Conservation (phyloP, 768 basidiomycete genomes). For the Trichaptum fuscoviolaceum region DNA sequence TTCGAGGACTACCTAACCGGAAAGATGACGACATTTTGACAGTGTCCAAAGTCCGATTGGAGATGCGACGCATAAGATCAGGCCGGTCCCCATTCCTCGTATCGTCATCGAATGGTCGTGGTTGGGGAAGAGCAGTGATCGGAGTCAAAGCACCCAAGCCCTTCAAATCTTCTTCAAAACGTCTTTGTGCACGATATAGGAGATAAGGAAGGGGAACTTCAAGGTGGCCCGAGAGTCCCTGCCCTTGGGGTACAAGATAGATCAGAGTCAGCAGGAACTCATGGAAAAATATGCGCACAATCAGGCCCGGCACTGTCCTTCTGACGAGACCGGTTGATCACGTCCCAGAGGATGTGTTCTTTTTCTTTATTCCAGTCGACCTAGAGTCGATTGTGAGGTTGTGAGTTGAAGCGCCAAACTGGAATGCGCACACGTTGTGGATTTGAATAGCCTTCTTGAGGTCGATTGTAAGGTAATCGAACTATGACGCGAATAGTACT, state of each 20-base stretch:
- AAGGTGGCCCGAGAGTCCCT: slow-evolving; percentile 72
- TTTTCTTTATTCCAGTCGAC: slow-evolving; percentile 85
- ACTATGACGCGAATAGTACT: slow-evolving; percentile 79
- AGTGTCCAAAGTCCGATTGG: slow-evolving; percentile 15
- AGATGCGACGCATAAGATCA: slow-evolving; percentile 8
- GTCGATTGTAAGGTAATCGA: slow-evolving; percentile 72
- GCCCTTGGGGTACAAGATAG: slow-evolving; percentile 47
- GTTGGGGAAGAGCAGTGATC: slow-evolving; percentile 28
- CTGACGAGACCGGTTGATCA: slow-evolving; percentile 71
- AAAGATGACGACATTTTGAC: slow-evolving; percentile 35
- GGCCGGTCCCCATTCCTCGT: slow-evolving; percentile 2
- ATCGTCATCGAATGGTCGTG: slow-evolving; percentile 5
- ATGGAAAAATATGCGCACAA: slow-evolving; percentile 45
- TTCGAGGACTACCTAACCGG: slow-evolving; percentile 42
- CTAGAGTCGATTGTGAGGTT: slow-evolving; percentile 29
- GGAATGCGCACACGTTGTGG: slow-evolving; percentile 58
- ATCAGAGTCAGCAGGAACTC: slow-evolving; percentile 1
- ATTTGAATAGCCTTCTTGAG: slow-evolving; percentile 60
- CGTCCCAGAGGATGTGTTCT: slow-evolving; percentile 82
- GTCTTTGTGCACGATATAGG: slow-evolving; percentile 75
- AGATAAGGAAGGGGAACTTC: slow-evolving; percentile 81
- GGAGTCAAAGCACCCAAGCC: slow-evolving; percentile 63
- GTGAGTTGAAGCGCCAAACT: background rate
- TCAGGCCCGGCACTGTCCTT: slow-evolving; percentile 71
- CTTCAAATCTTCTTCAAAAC: slow-evolving; percentile 82